Evolutionary conservation across 257 asterid species (phyloP), one percentile per base, ranked within the genome.

Genomic region (Verbena officinalis): DNA sequence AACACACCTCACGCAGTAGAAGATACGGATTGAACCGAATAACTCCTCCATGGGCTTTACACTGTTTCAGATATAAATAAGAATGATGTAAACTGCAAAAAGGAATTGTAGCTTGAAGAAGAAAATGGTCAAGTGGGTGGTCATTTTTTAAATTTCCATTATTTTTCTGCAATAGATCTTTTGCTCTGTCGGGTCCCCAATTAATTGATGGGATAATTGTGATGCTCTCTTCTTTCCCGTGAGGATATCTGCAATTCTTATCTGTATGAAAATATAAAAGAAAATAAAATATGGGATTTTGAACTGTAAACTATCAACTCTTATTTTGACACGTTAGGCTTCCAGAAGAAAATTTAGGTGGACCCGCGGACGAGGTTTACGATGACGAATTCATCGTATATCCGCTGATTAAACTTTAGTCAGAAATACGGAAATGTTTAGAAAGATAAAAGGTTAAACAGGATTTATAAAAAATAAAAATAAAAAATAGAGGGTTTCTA

Each of bases 331-430:
- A 66, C 71, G 71, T 61, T 59, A 57, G 55, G 54, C 62, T 40
- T 70, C 59, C 15, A 54, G 67, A 45, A 34, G 17, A 27, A 20
- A 65, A 5, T 38, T 33, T n/a, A 0, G 67, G 67, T 61, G 77
- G 74, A 22, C 48, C 70, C 77, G 68, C 9, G 3, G 75, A 68
- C 81, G 81, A 67, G 17, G 12, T 58, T 64, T 33, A 61, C 75
- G 27, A 77, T 63, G 73, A 27, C 65, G 5, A 27, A 9, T 21
- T 24, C 0, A 48, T 44, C 38, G 16, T 27, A 9, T 21, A 2
- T 53, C 43, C 62, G 27, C 12, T 15, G 4, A 17, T 66, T 31
- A 15, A n/a, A 58, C 38, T 55, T 30, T 9, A n/a, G 15, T 31
- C 33, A 27, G 5, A 27, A 27, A 27, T 27, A 27, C 33, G 33